Evolutionary conservation across 768 basidiomycete genomes (phyloP).

Genomic region (Fomitopsis serialis): DNA sequence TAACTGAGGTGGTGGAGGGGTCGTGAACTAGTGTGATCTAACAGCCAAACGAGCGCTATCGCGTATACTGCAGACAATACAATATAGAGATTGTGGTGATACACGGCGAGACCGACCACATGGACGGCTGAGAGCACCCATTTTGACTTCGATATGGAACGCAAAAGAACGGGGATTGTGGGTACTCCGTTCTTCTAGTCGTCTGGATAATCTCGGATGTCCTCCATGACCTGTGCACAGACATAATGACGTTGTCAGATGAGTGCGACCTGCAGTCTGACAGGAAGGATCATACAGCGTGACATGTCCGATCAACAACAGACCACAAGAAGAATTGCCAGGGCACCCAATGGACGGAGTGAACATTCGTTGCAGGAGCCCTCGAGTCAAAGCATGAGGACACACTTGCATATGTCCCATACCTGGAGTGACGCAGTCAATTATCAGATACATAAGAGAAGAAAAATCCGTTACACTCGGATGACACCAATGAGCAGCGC

Average conservation of each 20-base stretch:
- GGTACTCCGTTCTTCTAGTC: background rate
- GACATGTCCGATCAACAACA: background rate
- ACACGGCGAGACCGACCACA: background rate
- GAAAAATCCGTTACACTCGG: background rate
- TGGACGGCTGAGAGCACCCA: background rate
- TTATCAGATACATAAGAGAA: background rate
- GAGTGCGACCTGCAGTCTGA: background rate
- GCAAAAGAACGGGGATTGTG: background rate
- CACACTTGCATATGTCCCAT: too few relatives aligned
- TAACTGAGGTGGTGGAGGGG: too few relatives aligned
- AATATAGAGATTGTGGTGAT: background rate
- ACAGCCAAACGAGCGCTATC: background rate
- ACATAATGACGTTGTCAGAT: too few relatives aligned
- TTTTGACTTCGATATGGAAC: background rate
- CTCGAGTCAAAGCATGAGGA: too few relatives aligned
- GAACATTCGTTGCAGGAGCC: too few relatives aligned
- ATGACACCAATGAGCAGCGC: background rate
- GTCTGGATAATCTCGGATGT: background rate
- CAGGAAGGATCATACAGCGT: background rate
- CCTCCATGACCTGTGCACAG: background rate
- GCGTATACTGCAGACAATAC: background rate
- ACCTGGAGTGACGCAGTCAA: too few relatives aligned
- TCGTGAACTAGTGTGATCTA: background rate
- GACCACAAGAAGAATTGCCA: background rate
- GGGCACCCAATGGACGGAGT: background rate